A percentile compares a stretch with the other conserved stretches of the same genome.
Conservation (phyloP, 805 yeast genomes). For the Saccharomycopsis olivae region DNA sequence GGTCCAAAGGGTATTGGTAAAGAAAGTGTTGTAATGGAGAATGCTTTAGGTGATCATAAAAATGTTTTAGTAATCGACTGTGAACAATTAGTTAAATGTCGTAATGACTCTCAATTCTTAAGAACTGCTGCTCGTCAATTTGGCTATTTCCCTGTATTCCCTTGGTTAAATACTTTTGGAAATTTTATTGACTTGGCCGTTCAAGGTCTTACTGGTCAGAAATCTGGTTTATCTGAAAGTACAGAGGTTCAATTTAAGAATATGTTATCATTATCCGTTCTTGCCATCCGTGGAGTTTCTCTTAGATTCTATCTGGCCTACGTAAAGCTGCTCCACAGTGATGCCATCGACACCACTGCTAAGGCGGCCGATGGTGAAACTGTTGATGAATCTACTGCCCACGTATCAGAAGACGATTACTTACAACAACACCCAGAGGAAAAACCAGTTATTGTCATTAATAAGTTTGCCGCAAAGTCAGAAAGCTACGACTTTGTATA, state of each 20-base stretch:
- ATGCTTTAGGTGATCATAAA: slow-evolving; percentile 48
- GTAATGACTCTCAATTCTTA: slow-evolving; percentile 63
- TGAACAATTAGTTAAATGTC: slow-evolving; percentile 57
- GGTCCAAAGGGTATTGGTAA: slow-evolving; percentile 98
- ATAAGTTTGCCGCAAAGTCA: slow-evolving; percentile 52
- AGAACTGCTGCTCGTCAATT: slow-evolving; percentile 59
- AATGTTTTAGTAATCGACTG: slow-evolving; percentile 70
- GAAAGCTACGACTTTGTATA: slow-evolving; percentile 57
- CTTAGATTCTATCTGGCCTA: slow-evolving; percentile 30
- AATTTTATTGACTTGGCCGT: slow-evolving; percentile 74
- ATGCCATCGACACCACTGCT: slow-evolving; percentile 19
- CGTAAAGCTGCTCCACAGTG: background rate
- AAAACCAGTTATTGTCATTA: slow-evolving; percentile 79
- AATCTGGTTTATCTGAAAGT: slow-evolving; percentile 78
- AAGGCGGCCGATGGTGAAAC: slow-evolving; percentile 21
- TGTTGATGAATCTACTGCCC: slow-evolving; percentile 19
- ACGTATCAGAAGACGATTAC: slow-evolving; percentile 64
- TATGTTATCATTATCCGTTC: slow-evolving; percentile 61
- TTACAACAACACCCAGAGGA: slow-evolving; percentile 76
- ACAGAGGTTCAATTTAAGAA: slow-evolving; percentile 74
- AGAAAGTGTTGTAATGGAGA: slow-evolving; percentile 60
- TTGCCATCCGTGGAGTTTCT: slow-evolving; percentile 63
- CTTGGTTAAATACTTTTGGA: slow-evolving; percentile 80
- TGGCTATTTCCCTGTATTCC: slow-evolving; percentile 90
- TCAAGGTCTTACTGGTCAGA: slow-evolving; percentile 89